A percentile compares a stretch with the other conserved stretches of the same genome.
These are phyloP conservation scores for Eragrostis curvula DNA, from an alignment of 176 grass and related monocot genomes.

Conservation along the genomic window DNA sequence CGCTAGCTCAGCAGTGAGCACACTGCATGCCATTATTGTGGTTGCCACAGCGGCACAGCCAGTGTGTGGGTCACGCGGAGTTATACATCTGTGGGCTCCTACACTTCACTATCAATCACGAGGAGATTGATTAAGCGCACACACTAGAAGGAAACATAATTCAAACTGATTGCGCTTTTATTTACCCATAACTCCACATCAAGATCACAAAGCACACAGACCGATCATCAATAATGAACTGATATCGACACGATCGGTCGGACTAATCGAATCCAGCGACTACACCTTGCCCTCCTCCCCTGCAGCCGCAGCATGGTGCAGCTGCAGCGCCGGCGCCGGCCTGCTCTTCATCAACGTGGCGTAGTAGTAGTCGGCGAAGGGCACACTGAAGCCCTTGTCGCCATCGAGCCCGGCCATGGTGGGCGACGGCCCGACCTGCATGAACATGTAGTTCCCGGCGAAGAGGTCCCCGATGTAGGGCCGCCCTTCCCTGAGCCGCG, in stretches of 20 bases:
- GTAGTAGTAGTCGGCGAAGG: constrained; percentile 37
- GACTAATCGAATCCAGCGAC: background rate
- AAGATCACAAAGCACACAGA: background rate
- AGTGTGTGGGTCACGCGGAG: background rate
- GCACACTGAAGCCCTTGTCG: background rate
- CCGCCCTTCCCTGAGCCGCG: constrained; percentile 70
- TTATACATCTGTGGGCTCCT: background rate
- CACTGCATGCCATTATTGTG: background rate
- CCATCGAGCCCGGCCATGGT: constrained; percentile 19
- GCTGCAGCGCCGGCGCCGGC: background rate
- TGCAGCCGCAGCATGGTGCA: background rate
- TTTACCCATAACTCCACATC: background rate
- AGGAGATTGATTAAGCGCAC: background rate
- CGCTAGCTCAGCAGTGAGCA: background rate
- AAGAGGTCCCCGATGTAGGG: constrained; percentile 77
- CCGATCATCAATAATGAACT: background rate
- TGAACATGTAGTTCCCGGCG: constrained; percentile 95
- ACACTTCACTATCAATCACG: background rate
- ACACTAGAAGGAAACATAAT: background rate
- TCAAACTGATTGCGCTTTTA: background rate
- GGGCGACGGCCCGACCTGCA: constrained; percentile 83
- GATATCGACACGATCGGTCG: background rate
- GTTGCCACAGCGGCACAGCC: background rate
- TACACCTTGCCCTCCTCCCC: constrained; percentile 27
- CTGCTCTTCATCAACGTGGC: background rate